Percentiles rank a stretch among this genome's conserved stretches.
These are phyloP conservation scores for Leccinum variabile DNA, from an alignment of 1,284 basidiomycete species.

Conservation along the genomic window DNA sequence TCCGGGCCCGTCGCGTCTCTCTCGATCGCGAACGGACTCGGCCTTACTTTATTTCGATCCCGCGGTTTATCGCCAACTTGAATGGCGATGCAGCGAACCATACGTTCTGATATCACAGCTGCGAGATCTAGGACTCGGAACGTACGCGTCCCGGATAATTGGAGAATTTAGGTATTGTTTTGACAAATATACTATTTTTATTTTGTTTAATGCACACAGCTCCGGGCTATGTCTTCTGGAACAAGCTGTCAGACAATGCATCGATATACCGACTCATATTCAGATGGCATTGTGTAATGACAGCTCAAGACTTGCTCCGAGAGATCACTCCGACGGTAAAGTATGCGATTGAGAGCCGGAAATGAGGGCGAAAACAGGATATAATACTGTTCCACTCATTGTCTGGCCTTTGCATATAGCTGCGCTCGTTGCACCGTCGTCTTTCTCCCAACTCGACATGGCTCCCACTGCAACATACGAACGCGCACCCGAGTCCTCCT, in stretches of 20 bases:
- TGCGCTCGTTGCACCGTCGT: background rate
- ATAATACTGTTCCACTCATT: background rate
- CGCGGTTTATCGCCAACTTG: slow-evolving; percentile 9
- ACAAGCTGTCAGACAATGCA: background rate
- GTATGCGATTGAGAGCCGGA: background rate
- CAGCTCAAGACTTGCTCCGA: slow-evolving; percentile 1
- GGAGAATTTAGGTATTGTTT: background rate
- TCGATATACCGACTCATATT: background rate
- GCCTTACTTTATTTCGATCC: slow-evolving; percentile 4
- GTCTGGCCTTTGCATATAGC: background rate
- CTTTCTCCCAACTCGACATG: slow-evolving; percentile 19
- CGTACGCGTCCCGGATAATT: background rate
- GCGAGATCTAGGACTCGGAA: background rate
- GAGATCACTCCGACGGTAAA: background rate
- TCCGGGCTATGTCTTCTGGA: background rate
- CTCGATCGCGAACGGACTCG: slow-evolving; percentile 5
- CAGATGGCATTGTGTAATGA: background rate
- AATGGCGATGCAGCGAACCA: background rate
- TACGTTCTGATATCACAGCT: slow-evolving; percentile 2
- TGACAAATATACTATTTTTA: too few species aligned
- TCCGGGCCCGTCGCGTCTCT: slow-evolving; percentile 28
- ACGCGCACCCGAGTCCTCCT: slow-evolving; percentile 7
- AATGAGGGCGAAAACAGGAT: background rate
- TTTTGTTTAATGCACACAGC: background rate
- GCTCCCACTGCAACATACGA: slow-evolving; percentile 29